Conservation (phyloP, 306 rosid species). For the Cucurbita argyrosperma region DNA sequence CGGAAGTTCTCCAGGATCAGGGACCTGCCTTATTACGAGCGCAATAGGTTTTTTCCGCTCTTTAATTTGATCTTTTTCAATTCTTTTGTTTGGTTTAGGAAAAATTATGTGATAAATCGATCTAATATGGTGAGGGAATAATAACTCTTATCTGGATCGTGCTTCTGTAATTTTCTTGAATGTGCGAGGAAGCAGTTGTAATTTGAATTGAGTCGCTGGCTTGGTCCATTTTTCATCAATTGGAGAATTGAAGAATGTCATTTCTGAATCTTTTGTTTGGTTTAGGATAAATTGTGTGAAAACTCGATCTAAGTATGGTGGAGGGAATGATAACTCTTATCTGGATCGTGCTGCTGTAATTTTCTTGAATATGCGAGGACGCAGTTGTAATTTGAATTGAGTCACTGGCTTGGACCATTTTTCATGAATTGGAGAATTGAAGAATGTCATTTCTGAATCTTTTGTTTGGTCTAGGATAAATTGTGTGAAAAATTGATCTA, state of each 20-base stretch:
- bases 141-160: not conserved
- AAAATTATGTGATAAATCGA: not conserved
- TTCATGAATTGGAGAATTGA: not conserved
- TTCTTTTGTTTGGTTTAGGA: not conserved
- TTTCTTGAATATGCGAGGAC: not conserved
- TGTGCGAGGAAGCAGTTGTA: not conserved
- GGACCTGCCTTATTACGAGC: conserved; percentile 15
- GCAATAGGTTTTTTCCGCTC: conserved; percentile 7
- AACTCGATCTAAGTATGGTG: not conserved
- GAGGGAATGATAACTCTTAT: not conserved
- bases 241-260: not conserved
- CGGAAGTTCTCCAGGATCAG: conserved; percentile 12
- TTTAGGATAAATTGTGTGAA: not conserved
- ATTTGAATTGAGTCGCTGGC: not conserved
- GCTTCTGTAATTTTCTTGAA: not conserved
- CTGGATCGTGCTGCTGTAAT: not conserved
- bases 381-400: not conserved
- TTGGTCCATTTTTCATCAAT: not conserved
- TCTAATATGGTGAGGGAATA: not conserved
- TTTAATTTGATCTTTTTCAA: not conserved
- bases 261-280: not conserved
- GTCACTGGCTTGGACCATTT: not conserved
- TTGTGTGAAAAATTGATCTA: not conserved
- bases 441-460: not conserved
- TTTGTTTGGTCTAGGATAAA: not conserved